Base-by-base conservation (phyloP, 2,329 filamentous ascomycete species). In the Cytospora piceae region DNA sequence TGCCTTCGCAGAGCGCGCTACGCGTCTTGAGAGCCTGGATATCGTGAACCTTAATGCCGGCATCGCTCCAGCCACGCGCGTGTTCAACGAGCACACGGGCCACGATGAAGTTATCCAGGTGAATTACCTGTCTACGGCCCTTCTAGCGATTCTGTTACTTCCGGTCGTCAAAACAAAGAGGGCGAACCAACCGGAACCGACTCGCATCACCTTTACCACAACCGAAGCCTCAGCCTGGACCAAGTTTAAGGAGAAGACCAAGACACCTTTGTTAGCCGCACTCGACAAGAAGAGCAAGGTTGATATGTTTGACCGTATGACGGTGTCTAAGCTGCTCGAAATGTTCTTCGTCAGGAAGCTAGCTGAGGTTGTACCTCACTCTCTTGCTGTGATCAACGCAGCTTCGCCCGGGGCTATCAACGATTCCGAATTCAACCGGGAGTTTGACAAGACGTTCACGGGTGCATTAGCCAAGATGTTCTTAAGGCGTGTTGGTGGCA, bases 261-360 rank as follows among this genome's bases (percentile, higher is more conserved):
- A 29, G 20, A 24, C 20, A 12, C 57, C 57, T 11, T 6, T 59
- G n/a, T 39, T 59, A 22, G 24, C 39, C 7, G 37, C n/a, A 11
- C 29, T 59, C 9, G 57, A 49, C 15, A 42, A 27, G 34, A 9
- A 29, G 39, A 22, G 14, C 63, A 55, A 5, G 5, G 69, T 69
- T 4, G 61, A 70, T 17, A 34, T 58, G 20, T 32, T 55, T 20
- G 68, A 72, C 31, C 66, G 68, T 22, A 70, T 72, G 31, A 54
- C 57, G 12, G 69, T 65, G 0, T 71, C 73, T 3, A 76, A 76
- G 62, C 68, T 73, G 0, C 69, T 77, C 1, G 70, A 68, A 20
- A 72, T 74, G 49, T 66, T 77, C 9, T 76, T 74, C 64, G 12
- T 77, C 4, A 66, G 64, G 24, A 72, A 75, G 58, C 64, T 77